Conservation (phyloP, 768 basidiomycete genomes). For the Calocera cornea region DNA sequence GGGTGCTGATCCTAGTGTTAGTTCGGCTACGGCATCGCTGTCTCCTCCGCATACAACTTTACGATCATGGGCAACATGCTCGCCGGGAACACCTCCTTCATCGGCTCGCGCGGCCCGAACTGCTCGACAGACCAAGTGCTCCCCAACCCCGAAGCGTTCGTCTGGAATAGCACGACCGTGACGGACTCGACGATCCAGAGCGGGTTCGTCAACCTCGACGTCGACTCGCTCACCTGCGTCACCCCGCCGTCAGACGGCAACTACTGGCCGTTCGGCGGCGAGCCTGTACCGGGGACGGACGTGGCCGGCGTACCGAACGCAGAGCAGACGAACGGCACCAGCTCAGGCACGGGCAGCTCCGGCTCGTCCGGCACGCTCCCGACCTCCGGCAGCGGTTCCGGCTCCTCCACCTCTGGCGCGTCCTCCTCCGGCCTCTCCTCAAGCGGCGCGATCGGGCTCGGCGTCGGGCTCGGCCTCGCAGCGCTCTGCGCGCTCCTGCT, state of each 20-base stretch:
- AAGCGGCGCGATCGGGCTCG: background rate
- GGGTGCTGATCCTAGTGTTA: conserved; percentile 21
- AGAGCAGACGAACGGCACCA: background rate
- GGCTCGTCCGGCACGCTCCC: background rate
- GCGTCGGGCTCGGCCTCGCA: background rate
- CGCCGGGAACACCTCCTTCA: conserved; percentile 58
- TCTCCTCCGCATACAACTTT: conserved; percentile 51
- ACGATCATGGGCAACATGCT: conserved; percentile 49
- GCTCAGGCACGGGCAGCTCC: background rate
- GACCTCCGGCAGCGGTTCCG: background rate
- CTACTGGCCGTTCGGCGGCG: conserved; percentile 50
- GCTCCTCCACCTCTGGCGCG: background rate
- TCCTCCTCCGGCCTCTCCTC: background rate
- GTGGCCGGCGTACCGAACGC: background rate
- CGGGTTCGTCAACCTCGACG: conserved; percentile 43
- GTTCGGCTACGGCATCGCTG: conserved; percentile 60
- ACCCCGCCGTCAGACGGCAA: conserved; percentile 43
- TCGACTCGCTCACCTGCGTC: conserved; percentile 50
- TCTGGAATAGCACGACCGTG: conserved; percentile 37
- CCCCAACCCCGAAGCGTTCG: conserved; percentile 46
- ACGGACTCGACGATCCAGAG: conserved; percentile 34
- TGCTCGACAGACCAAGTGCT: conserved; percentile 39
- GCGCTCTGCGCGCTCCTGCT: background rate
- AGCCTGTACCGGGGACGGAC: background rate
- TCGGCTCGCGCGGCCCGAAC: conserved; percentile 53